A percentile compares a stretch with the other conserved stretches of the same genome.
Conservation (phyloP, 2,329 filamentous ascomycete genomes). For the Ascochyta pisi region DNA sequence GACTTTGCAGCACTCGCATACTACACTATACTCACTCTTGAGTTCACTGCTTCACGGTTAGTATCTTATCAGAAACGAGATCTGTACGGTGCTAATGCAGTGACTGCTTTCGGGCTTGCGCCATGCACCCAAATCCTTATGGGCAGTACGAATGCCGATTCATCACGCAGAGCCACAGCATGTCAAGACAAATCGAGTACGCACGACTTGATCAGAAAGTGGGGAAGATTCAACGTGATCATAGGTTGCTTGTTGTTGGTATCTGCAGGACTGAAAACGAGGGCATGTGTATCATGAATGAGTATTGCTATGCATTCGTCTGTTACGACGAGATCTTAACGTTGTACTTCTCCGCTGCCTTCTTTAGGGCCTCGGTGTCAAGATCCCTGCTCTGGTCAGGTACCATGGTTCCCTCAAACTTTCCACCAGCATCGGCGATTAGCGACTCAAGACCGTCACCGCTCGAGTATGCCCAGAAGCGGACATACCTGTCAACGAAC, state of each 20-base stretch:
- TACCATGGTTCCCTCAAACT: slow-evolving; percentile 24
- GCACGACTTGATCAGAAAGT: background rate
- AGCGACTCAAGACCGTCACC: slow-evolving; percentile 27
- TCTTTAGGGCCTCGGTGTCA: slow-evolving; percentile 8
- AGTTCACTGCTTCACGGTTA: background rate
- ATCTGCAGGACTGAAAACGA: background rate
- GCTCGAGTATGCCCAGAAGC: slow-evolving; percentile 30
- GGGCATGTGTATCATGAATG: background rate
- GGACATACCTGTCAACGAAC: slow-evolving; percentile 25
- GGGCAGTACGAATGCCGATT: slow-evolving; percentile 10
- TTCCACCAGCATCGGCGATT: slow-evolving; percentile 24
- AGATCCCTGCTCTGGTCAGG: slow-evolving; percentile 17
- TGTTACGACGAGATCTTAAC: slow-evolving; percentile 3
- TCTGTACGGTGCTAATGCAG: slow-evolving; percentile 20
- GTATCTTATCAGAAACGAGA: slow-evolving; percentile 10
- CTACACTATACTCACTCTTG: background rate
- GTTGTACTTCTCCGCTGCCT: slow-evolving; percentile 11
- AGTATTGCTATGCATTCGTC: background rate
- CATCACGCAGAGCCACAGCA: slow-evolving; percentile 15
- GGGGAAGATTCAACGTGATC: background rate
- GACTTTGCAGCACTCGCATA: slow-evolving; percentile 26
- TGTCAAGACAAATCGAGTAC: background rate
- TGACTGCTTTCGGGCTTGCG: slow-evolving; percentile 19
- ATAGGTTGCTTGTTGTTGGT: background rate
- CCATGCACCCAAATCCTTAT: slow-evolving; percentile 26